Evolutionary conservation across 108 stramenopile species (phyloP).

Genomic region (Parmales sp.): DNA sequence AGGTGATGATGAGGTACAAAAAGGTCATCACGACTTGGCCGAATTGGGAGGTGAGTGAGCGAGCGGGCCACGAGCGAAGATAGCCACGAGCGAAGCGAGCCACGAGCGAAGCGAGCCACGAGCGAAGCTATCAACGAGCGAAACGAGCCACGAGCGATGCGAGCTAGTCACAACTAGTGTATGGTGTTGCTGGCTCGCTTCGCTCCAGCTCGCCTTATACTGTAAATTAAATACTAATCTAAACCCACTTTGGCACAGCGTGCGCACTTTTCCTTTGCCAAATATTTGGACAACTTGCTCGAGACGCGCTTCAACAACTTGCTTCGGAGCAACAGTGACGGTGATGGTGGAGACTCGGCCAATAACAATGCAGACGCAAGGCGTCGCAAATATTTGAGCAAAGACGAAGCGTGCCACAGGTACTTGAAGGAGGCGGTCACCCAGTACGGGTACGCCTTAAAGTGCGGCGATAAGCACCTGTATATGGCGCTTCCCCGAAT

Average conservation of each 20-base stretch:
- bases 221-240: too few species aligned
- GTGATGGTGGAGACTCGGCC: too few species aligned
- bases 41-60: constrained; percentile 73
- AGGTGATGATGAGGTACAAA: constrained; percentile 54
- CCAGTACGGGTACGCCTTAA: constrained; percentile 56
- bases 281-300: constrained; percentile 55
- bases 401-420: constrained; percentile 50
- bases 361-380: constrained; percentile 35
- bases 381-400: constrained; percentile 27
- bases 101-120: too few species aligned
- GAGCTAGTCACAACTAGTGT: too few species aligned
- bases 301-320: constrained; percentile 40
- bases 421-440: constrained; percentile 53
- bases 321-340: neutral
- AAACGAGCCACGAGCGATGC: too few species aligned
- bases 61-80: too few species aligned
- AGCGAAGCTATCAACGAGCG: too few species aligned
- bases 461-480: constrained; percentile 59
- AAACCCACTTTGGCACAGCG: neutral
- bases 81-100: too few species aligned
- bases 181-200: too few species aligned
- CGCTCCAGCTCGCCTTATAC: too few species aligned
- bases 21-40: constrained; percentile 48
- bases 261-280: constrained; percentile 69
- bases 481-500: constrained; percentile 75